phyloP scores from a whole-genome alignment of 768 basidiomycete species.

The Lactarius sp. region DNA sequence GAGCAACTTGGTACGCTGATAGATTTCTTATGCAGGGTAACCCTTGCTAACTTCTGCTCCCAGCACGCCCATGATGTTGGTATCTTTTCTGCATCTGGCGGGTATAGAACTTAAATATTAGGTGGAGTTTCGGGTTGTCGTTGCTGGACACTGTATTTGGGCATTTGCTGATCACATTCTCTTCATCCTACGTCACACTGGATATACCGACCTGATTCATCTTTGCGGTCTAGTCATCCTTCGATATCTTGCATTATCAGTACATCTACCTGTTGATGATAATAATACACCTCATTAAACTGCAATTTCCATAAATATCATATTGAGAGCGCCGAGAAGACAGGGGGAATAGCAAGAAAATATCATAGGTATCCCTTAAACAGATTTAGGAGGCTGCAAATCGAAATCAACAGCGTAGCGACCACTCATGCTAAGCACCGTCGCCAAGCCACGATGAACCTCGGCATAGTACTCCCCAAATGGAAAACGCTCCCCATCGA shows the following conservation, averaged over 20 bases:
- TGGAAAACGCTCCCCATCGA: conserved; percentile 78
- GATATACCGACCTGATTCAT: conserved; percentile 13
- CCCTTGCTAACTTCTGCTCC: neutral
- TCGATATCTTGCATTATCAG: conserved; percentile 20
- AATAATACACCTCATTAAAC: conserved; percentile 8
- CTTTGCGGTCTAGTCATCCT: conserved; percentile 12
- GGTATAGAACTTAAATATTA: conserved; percentile 21
- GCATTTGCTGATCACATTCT: conserved; percentile 22
- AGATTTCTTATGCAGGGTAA: neutral
- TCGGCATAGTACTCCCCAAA: conserved; percentile 76
- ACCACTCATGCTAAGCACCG: conserved; percentile 58
- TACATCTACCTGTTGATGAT: conserved; percentile 11
- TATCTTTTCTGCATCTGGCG: conserved; percentile 20
- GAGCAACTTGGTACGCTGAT: conserved; percentile 72
- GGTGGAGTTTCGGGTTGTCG: conserved; percentile 11
- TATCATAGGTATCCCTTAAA: neutral
- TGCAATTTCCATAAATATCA: neutral
- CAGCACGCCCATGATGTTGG: conserved; percentile 31
- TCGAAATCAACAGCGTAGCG: conserved; percentile 54
- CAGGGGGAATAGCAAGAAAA: neutral
- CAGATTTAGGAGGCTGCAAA: neutral
- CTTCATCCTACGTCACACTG: conserved; percentile 11
- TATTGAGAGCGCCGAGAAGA: neutral
- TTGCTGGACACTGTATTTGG: conserved; percentile 23
- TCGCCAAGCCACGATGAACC: conserved; percentile 62